Evolutionary conservation across 768 basidiomycete genomes (phyloP).

Genomic region (Russula dissimulans): DNA sequence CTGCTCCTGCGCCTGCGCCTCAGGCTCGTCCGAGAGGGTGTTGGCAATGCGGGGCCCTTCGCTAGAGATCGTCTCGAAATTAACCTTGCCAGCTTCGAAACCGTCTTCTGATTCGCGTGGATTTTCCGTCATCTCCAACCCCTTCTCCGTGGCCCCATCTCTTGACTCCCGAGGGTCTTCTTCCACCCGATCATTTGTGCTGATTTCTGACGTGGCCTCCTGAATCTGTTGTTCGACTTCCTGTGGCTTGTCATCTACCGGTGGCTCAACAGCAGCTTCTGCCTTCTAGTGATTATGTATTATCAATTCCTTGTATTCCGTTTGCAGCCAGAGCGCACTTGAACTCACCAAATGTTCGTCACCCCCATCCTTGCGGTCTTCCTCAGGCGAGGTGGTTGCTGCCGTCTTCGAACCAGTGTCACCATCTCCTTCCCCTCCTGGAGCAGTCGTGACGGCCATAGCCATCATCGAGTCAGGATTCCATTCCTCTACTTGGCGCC

Average conservation of each 20-base stretch:
- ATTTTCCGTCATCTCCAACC: not conserved
- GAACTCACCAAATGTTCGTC: not conserved
- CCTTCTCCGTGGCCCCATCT: not conserved
- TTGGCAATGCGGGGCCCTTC: not conserved
- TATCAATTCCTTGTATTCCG: not conserved
- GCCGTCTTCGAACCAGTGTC: not conserved
- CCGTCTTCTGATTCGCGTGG: not conserved
- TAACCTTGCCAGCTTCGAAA: not conserved
- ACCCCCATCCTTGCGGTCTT: not conserved
- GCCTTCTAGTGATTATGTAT: not conserved
- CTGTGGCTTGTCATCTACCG: not conserved
- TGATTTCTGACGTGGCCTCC: not conserved
- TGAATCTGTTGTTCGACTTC: not conserved
- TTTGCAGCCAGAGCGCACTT: not conserved
- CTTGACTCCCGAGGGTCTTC: not conserved
- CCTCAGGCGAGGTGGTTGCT: not conserved
- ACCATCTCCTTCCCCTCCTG: not conserved
- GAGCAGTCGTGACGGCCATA: not conserved
- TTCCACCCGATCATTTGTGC: not conserved
- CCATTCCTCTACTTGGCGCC: not conserved
- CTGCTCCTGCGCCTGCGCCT: not conserved
- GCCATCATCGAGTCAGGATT: not conserved
- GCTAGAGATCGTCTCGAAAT: not conserved
- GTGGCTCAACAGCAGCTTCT: not conserved
- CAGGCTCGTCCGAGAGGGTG: not conserved